A percentile compares a stretch with the other conserved stretches of the same genome.
Conservation (phyloP, 2,329 filamentous ascomycete species). For the Grosmannia serpens region DNA sequence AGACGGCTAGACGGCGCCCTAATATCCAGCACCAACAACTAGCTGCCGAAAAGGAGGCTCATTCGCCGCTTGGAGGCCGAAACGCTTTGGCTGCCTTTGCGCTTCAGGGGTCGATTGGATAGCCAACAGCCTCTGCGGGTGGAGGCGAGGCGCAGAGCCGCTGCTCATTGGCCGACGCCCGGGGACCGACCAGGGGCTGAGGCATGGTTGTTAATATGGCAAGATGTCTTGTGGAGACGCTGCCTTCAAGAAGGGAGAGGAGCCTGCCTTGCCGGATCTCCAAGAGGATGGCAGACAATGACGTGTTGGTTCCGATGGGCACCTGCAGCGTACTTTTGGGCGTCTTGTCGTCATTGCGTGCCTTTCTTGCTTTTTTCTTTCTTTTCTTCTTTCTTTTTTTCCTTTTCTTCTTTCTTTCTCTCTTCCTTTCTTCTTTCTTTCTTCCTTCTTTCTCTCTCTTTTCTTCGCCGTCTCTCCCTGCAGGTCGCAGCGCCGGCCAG, state of each 20-base stretch:
- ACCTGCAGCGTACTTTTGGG: too few species aligned
- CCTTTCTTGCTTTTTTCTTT: neutral
- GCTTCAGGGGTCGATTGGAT: neutral
- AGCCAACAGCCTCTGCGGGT: neutral
- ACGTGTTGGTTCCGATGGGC: too few species aligned
- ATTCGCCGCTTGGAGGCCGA: neutral
- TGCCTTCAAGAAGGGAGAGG: too few species aligned
- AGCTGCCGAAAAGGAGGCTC: neutral
- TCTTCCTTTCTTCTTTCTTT: neutral
- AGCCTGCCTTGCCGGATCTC: too few species aligned
- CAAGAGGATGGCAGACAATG: too few species aligned
- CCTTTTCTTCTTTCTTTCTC: neutral
- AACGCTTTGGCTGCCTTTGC: neutral
- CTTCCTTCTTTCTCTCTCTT: neutral
- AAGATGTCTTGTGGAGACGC: too few species aligned
- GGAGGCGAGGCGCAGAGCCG: neutral
- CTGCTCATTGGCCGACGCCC: neutral
- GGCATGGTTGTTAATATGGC: too few species aligned
- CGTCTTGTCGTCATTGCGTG: too few species aligned
- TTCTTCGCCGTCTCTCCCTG: neutral
- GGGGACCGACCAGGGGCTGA: neutral
- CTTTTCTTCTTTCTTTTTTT: neutral
- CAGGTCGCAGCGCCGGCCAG: neutral
- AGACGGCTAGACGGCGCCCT: neutral
- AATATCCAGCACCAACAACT: neutral